A percentile compares a stretch with the other conserved stretches of the same genome.
phyloP scores from a whole-genome alignment of 441 rosid species.

The Populus hybrid region DNA sequence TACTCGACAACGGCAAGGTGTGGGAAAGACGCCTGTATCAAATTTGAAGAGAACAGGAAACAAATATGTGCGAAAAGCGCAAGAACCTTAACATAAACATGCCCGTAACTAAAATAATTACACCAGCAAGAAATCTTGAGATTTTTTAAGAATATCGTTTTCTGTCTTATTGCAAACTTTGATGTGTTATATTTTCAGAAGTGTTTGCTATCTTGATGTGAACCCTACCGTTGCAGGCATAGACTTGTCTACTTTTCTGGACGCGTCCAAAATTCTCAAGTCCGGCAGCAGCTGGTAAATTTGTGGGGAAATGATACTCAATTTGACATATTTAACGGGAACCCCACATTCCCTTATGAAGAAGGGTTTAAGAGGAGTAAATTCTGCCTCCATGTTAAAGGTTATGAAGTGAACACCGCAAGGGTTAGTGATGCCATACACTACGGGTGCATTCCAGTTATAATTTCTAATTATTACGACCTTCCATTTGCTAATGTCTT shows the following conservation, averaged over 20 bases:
- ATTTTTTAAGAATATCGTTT: background rate
- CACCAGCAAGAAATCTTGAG: background rate
- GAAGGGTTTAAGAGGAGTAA: slow-evolving; percentile 42
- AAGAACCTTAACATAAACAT: background rate
- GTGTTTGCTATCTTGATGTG: background rate
- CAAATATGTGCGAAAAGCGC: background rate
- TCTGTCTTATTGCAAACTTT: background rate
- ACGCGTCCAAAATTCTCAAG: slow-evolving; percentile 33
- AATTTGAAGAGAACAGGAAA: background rate
- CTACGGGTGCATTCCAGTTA: slow-evolving; percentile 42
- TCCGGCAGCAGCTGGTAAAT: slow-evolving; percentile 31
- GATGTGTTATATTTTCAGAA: background rate
- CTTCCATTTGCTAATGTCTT: slow-evolving; percentile 41
- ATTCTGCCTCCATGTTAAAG: slow-evolving; percentile 45
- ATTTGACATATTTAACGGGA: slow-evolving; percentile 28
- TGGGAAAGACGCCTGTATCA: background rate
- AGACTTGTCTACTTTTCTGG: slow-evolving; percentile 42
- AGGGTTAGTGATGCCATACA: slow-evolving; percentile 42
- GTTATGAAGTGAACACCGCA: slow-evolving; percentile 48
- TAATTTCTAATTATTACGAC: slow-evolving; percentile 41
- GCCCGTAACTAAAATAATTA: background rate
- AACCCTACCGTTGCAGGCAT: slow-evolving; percentile 24
- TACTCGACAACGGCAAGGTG: background rate
- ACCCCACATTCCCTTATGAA: slow-evolving; percentile 30
- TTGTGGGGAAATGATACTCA: slow-evolving; percentile 33